These are phyloP conservation scores for Microglena sp. DNA, from an alignment of 139 green algal genomes.

Conservation along the genomic window DNA sequence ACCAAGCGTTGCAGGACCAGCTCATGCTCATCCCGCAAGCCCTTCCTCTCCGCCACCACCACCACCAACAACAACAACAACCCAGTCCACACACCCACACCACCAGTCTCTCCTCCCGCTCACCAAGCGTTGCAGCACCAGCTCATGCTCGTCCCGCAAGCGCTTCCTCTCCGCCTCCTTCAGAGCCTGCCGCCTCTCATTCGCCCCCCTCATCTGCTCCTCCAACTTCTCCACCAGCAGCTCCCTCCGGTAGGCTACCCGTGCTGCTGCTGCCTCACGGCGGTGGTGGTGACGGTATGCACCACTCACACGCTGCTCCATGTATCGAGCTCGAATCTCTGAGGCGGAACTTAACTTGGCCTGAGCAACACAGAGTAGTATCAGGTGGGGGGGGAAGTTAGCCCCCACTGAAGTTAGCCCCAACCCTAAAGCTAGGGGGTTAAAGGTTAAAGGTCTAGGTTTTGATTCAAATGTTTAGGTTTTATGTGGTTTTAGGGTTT, in stretches of 20 bases:
- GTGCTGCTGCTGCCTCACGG: background rate
- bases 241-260: background rate
- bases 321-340: no score
- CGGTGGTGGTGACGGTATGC: background rate
- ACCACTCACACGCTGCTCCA: no score
- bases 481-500: no score
- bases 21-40: conserved; percentile 28
- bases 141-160: conserved; percentile 27
- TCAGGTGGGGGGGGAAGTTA: no score
- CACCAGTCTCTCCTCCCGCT: background rate
- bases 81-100: background rate
- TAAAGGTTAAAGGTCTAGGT: no score
- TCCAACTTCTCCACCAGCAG: background rate
- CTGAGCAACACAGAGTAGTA: no score
- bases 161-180: conserved; percentile 31
- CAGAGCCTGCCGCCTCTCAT: conserved; percentile 20
- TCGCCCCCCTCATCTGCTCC: conserved; percentile 15
- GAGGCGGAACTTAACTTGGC: no score
- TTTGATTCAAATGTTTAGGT: no score
- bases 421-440: no score
- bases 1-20: conserved; percentile 30
- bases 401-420: no score
- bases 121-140: conserved; percentile 32
- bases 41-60: conserved; percentile 26
- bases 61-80: conserved; percentile 8